A percentile compares a stretch with the other conserved stretches of the same genome.
phyloP scores from a whole-genome alignment of 108 stramenopile genomes.

The Cyclostephanos invisitatus region DNA sequence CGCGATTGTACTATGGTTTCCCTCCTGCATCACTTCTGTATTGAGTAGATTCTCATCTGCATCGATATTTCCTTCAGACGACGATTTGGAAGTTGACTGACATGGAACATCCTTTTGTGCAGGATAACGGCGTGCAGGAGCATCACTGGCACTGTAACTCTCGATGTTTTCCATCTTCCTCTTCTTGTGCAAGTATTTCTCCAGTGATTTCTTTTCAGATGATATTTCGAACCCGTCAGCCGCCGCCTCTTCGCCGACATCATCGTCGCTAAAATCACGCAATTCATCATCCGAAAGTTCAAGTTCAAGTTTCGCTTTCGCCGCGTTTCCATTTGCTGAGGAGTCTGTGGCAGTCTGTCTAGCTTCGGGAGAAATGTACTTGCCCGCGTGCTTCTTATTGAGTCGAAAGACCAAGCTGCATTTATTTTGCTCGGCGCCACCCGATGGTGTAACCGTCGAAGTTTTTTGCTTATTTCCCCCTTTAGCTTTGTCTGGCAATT shows the following conservation, averaged over 20 bases:
- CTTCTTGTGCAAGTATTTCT: constrained; percentile 20
- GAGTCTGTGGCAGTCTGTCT: constrained; percentile 5
- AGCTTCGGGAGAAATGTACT: constrained; percentile 19
- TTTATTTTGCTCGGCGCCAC: constrained; percentile 9
- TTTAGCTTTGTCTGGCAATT: not conserved
- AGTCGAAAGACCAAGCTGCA: constrained; percentile 21
- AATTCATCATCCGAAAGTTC: constrained; percentile 48
- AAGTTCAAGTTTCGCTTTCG: no score
- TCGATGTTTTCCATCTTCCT: constrained; percentile 21
- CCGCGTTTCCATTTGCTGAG: not conserved
- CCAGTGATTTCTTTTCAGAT: constrained; percentile 11
- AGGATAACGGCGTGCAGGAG: not conserved
- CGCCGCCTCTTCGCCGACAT: constrained; percentile 1
- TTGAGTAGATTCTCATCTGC: not conserved
- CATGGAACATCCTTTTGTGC: not conserved
- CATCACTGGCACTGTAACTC: constrained; percentile 7
- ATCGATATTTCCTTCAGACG: not conserved
- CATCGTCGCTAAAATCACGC: constrained; percentile 45
- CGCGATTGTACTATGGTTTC: not conserved
- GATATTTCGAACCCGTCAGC: not conserved
- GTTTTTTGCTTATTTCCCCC: constrained; percentile 11
- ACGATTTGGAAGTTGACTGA: constrained; percentile 2
- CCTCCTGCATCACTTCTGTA: not conserved
- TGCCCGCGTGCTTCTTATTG: constrained; percentile 28
- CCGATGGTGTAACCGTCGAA: constrained; percentile 26